Base-by-base conservation (phyloP, 306 rosid species). In the Pterocarpus macrocarpus region DNA sequence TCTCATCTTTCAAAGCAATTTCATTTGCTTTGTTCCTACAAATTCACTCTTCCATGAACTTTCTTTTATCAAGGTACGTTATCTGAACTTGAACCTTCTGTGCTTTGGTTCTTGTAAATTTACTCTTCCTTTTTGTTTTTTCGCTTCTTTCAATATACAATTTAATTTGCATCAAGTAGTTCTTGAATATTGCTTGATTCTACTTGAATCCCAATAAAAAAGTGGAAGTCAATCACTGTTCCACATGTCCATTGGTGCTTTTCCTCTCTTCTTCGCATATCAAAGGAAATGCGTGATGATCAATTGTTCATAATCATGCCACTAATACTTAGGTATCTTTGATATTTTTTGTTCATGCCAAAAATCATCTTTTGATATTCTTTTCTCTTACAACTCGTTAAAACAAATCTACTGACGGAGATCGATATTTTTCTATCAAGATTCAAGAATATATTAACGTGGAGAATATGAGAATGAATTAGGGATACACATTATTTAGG, bases 51-150 rank as follows among this genome's bases (percentile, higher is more conserved):
- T 86, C 88, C 87, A 78, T 86, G 75, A 72, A 43, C 76, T 75
- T 83, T 67, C 79, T 87, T 85, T 86, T 58, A 73, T 77, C 79
- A 84, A 91, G 96, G 97, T 91, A 90, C 90, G 88, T 83, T 79
- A 69, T 75, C 34, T 75, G 9, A 62, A 38, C 79, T 58, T 28
- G 5, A 56, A 39, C 69, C 63, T 34, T 81, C 62, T 52, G 11
- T 56, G 32, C 73, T 77, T 86, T 66, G 66, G 8, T 78, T 78
- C 35, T 83, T 81, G 36, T 22, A 61, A 43, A 74, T 77, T 64
- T 28, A 43, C 85, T 80, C 69, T 82, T 84, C 76, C 86, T 83
- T 58, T 70, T 69, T 69, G 15, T 71, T 71, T 66, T 47, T 47
- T 45, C 2, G 68, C 81, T 69, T 86, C 75, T 70, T 80, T 76